Evolutionary conservation across 2,329 filamentous ascomycete genomes (phyloP), one percentile per base, ranked within the genome.

Genomic region (Pseudogymnoascus sp.): DNA sequence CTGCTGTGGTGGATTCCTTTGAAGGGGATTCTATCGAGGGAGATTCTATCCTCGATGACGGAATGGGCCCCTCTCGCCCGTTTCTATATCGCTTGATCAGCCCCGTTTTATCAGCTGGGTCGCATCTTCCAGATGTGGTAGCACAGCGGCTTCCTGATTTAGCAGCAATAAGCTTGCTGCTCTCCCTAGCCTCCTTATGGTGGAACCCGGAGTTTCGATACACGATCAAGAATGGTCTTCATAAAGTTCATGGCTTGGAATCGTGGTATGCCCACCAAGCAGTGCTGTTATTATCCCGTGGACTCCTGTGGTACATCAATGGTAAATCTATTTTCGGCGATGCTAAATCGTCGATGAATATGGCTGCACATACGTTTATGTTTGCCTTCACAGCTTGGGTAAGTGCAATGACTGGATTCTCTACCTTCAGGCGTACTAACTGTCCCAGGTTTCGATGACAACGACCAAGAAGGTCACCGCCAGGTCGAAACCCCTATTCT

Each of bases 121-220:
- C 44, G 23, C 44, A 50, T 50, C 44, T 50, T 50, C 15, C 21
- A 28, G 44, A 50, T 50, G 44, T 26, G 13, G 44, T 50, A 1
- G 44, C 44, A 28, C 21, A 28, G 13, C 10, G 44, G 23, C 44
- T 50, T n/a, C 44, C 44, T 17, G 23, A 50, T 50, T 50, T 50
- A n/a, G 44, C 44, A 1, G 23, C 44, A 3, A 23, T 23, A 28
- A 50, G 44, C 44, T 50, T 50, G 23, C 23, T 50, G 3, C 44
- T 50, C 23, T 50, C 44, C 23, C 15, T 50, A 7, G 23, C 81
- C 17, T 81, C 85, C 2, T 74, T 82, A 11, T 88, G 85, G 81
- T 90, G 88, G 88, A 90, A 90, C 66, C 86, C 87, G 0, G 82
- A 82, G 64, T 83, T 89, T 67, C 80, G 83, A 35, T 79, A 87